phyloP scores from a whole-genome alignment of 345 rosid species.

The Triadica sebifera region DNA sequence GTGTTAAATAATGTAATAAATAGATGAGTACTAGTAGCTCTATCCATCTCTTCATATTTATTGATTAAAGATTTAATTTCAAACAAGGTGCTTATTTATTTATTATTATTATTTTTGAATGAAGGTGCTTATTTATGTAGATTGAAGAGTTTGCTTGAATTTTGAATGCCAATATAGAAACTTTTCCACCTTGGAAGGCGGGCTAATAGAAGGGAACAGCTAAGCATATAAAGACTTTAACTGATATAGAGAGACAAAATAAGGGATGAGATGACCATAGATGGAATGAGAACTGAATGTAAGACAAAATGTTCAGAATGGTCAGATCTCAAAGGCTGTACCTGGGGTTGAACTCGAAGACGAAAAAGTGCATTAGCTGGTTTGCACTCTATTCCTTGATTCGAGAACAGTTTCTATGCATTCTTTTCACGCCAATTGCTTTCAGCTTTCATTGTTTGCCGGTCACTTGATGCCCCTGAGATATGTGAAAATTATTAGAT shows the following conservation, averaged over 20 bases:
- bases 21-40: not conserved
- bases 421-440: not conserved
- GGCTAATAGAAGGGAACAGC: not conserved
- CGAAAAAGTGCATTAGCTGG: not conserved
- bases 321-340: not conserved
- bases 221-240: not conserved
- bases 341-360: too few species aligned
- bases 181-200: slow-evolving; percentile 3
- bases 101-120: too few species aligned
- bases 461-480: not conserved
- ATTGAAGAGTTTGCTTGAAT: not conserved
- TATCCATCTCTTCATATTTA: slow-evolving; percentile 1
- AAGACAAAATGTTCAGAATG: not conserved
- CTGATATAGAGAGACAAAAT: not conserved
- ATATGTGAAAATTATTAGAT: slow-evolving; percentile 5
- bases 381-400: not conserved
- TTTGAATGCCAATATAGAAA: not conserved
- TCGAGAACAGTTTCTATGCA: not conserved
- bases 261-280: too few species aligned
- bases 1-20: slow-evolving; percentile 20
- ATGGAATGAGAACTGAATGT: not conserved
- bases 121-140: too few species aligned
- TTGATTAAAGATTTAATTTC: slow-evolving; percentile 5
- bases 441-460: not conserved
- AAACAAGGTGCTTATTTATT: not conserved